Conservation (phyloP, 1,284 basidiomycete species). For the Ceratobasidium papillatum region DNA sequence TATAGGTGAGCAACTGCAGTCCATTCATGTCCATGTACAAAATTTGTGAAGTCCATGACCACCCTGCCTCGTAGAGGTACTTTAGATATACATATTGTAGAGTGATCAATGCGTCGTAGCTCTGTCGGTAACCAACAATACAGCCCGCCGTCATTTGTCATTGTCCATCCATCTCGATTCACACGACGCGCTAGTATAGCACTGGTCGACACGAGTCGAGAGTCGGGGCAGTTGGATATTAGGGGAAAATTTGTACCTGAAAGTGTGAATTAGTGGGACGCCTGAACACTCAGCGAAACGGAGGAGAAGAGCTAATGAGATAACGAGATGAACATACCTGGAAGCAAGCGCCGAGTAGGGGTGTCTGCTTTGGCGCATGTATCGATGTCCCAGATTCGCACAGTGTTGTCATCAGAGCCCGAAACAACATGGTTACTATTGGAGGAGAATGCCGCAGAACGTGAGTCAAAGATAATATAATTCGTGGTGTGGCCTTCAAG, state of each 20-base stretch:
- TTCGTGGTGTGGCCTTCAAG: background rate
- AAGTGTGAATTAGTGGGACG: background rate
- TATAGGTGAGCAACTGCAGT: no score
- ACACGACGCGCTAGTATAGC: no score
- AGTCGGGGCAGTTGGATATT: background rate
- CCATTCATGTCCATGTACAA: no score
- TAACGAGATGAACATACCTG: no score
- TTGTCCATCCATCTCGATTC: no score
- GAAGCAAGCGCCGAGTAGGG: background rate
- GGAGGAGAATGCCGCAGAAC: constrained; percentile 43
- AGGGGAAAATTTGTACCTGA: background rate
- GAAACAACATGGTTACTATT: background rate
- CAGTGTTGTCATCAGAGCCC: background rate
- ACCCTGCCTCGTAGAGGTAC: background rate
- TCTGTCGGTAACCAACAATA: no score
- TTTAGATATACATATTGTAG: background rate
- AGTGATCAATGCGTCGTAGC: no score
- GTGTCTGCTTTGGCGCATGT: background rate
- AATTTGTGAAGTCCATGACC: background rate
- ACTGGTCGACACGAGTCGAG: background rate
- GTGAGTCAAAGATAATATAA: no score
- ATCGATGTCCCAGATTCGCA: background rate
- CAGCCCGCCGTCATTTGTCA: no score
- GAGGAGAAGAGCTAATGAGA: background rate
- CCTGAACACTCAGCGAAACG: no score